Percentiles rank a stretch among this genome's conserved stretches.
Conservation (phyloP, 148 eudicot species). For the Pharnaceum exiguum region DNA sequence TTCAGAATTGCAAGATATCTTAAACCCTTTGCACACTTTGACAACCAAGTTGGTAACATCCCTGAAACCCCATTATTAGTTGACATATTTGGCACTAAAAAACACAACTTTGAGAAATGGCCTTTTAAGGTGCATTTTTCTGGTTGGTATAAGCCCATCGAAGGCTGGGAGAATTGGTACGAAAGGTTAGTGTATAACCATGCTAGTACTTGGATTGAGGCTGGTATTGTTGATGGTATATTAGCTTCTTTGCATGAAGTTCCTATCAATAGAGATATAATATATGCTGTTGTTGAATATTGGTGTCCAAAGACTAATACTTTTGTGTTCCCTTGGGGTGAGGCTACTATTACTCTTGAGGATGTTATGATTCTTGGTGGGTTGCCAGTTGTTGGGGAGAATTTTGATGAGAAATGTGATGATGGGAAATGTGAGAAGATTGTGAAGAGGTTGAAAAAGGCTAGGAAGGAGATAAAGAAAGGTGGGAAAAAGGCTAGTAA, state of each 20-base stretch:
- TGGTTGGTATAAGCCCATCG: constrained; percentile 28
- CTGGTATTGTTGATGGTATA: constrained; percentile 35
- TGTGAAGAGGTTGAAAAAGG: constrained; percentile 16
- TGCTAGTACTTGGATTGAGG: constrained; percentile 22
- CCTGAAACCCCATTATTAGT: constrained; percentile 24
- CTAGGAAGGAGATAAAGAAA: neutral
- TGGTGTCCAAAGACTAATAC: constrained; percentile 38
- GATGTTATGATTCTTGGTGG: constrained; percentile 48
- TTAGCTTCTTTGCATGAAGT: constrained; percentile 23
- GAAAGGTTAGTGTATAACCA: constrained; percentile 12
- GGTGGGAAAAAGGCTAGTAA: constrained; percentile 7
- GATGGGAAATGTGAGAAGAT: constrained; percentile 1
- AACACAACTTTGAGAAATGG: constrained; percentile 24
- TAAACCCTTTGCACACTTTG: constrained; percentile 24
- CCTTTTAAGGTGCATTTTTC: constrained; percentile 27
- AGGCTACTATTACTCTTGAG: constrained; percentile 44
- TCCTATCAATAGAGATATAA: constrained; percentile 18
- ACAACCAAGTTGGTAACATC: constrained; percentile 13
- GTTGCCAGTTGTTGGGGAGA: constrained; percentile 35
- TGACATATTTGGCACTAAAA: constrained; percentile 13
- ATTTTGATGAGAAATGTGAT: neutral
- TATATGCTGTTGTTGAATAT: constrained; percentile 30
- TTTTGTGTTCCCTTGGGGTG: constrained; percentile 53
- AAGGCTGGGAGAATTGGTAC: constrained; percentile 30
- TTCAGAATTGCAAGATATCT: constrained; percentile 37